These are phyloP conservation scores for Speleostelium caveatum DNA, from an alignment of 78 protist species.

Conservation along the genomic window DNA sequence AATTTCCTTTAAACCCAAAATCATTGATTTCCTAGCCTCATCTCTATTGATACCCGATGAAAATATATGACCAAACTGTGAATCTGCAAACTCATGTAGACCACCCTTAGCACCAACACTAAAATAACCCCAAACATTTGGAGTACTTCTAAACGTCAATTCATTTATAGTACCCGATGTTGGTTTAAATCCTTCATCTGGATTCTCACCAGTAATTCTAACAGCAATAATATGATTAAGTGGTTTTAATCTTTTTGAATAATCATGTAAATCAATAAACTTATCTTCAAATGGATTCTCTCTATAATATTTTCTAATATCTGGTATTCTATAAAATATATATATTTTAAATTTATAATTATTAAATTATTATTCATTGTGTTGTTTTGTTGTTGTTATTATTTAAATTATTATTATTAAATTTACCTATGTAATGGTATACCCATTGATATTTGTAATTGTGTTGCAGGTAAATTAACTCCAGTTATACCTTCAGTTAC, in stretches of 20 bases:
- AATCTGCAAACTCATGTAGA: conserved; percentile 78
- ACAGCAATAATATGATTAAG: conserved; percentile 95
- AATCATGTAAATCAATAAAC: conserved; percentile 80
- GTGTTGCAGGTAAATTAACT: conserved; percentile 94
- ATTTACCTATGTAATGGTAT: conserved; percentile 89
- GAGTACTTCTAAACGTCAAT: conserved; percentile 91
- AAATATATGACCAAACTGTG: conserved; percentile 97
- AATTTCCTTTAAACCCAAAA: conserved; percentile 92
- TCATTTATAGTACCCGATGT: conserved; percentile 90
- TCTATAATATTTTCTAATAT: conserved; percentile 89
- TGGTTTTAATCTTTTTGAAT: conserved; percentile 25
- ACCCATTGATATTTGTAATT: conserved; percentile 98
- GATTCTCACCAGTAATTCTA: conserved; percentile 99
- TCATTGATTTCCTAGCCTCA: conserved; percentile 87
- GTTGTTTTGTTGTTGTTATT: not conserved
- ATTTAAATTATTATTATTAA: not conserved
- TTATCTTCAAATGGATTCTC: conserved; percentile 3
- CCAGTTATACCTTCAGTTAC: conserved; percentile 92
- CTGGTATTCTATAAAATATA: conserved; percentile 85
- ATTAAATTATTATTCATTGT: not conserved
- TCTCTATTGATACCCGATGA: conserved; percentile 92
- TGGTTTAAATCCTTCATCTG: conserved; percentile 97
- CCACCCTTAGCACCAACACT: conserved; percentile 85
- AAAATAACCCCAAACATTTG: conserved; percentile 98
- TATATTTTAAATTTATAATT: not conserved